Percentiles rank a stretch among this genome's conserved stretches.
phyloP scores from a whole-genome alignment of 164 flowering plant species.

The Magnolia sinica region DNA sequence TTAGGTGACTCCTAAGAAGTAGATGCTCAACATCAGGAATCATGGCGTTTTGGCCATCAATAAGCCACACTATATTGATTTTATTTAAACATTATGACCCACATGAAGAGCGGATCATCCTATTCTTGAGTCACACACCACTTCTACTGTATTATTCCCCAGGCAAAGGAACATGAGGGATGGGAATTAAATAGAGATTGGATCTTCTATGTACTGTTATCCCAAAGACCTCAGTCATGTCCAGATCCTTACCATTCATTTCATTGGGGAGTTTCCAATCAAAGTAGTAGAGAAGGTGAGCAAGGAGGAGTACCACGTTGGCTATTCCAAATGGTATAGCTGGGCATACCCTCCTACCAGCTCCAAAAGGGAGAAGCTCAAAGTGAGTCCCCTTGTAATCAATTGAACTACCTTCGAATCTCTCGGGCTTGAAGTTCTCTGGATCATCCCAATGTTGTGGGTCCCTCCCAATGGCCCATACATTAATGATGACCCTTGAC shows the following conservation, averaged over 20 bases:
- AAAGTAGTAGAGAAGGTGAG: conserved; percentile 5
- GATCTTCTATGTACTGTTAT: neutral
- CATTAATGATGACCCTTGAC: conserved; percentile 35
- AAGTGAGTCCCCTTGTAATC: conserved; percentile 28
- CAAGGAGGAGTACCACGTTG: conserved; percentile 4
- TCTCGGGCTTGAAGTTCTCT: conserved; percentile 33
- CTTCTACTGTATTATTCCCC: neutral
- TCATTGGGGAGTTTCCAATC: conserved; percentile 13
- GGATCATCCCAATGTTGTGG: conserved; percentile 35
- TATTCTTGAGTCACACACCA: too few species aligned
- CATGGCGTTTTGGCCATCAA: too few species aligned
- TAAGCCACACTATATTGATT: too few species aligned
- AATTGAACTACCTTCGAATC: conserved; percentile 20
- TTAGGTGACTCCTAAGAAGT: too few species aligned
- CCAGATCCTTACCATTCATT: conserved; percentile 6
- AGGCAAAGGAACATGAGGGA: neutral
- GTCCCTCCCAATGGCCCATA: conserved; percentile 26
- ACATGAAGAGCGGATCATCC: too few species aligned
- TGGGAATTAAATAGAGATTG: conserved; percentile 3
- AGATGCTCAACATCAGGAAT: too few species aligned
- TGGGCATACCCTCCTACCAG: conserved; percentile 25
- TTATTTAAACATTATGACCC: too few species aligned
- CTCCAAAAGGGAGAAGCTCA: conserved; percentile 27
- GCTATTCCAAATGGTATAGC: conserved; percentile 23
- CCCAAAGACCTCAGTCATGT: conserved; percentile 15